Evolutionary conservation across 2,329 filamentous ascomycete species (phyloP), one percentile per base, ranked within the genome.

Genomic region (Ceratocystis ficicola): DNA sequence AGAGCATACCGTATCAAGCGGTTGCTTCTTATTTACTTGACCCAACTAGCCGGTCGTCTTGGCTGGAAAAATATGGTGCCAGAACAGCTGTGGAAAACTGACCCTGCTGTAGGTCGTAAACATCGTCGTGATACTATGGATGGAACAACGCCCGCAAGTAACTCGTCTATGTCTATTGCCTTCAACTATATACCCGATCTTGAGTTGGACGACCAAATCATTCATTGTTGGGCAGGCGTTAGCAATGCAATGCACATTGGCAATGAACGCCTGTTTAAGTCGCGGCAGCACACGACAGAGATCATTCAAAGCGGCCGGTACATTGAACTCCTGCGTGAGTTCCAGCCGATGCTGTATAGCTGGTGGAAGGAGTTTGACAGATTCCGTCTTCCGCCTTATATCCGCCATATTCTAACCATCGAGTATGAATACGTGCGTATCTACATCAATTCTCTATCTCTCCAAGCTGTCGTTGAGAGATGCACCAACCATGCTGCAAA

Each of bases 361-460:
- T 97, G 93, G 89, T 87, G 85, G 76, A 82, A 81, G 52, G 88
- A 92, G 68, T 92, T 96, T 72, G 88, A 95, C 70, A 81, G 84
- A n/a, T 87, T 89, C 71, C 82, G 83, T 66, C 79, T 88, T 64
- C 85, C 86, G 1, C 82, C 78, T 25, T 87, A 82, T 69, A 86
- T 85, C 69, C 78, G 82, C 36, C 85, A 91, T 73, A 92, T 97
- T 67, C 79, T 99, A 36, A 87, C 85, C 6, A 96, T 97, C 70
- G 94, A 99, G 77, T 96, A 94, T 72, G 90, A 97, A 72, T 96
- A 96, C 73, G 90, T 93, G 30, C 85, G 93, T 71, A 88, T 96
- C 63, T 97, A 97, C 73, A 83, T 96, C 77, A 96, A 97, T 74
- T 96, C 92, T 0, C 80, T 99, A 1, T 92, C 92, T 1, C 79